Evolutionary conservation across 192 early-diverging fungal genomes (phyloP), one percentile per base, ranked within the genome.

Genomic region (Backusella circina): DNA sequence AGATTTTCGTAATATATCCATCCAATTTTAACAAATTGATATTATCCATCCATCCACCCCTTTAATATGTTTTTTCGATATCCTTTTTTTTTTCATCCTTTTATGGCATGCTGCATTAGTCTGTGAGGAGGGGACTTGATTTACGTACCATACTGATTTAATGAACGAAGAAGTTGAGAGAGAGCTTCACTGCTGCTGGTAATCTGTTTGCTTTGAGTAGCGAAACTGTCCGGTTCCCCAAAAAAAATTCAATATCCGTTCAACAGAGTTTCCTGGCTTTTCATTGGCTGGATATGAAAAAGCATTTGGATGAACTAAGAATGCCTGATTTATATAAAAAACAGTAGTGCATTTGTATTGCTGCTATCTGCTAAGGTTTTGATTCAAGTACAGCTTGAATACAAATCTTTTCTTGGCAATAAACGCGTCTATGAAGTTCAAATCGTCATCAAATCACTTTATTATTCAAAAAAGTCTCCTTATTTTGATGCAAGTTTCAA

Each of bases 91-190:
- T 38, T 33, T 32, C 12, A 9, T 36, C n/a, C 21, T 35, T n/a
- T 32, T 26, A 41, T 33, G 26, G 50, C 26, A 21, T 36, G 3
- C 41, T 72, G 21, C 41, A 50, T 50, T 18, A 31, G 15, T 71
- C 18, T 61, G 38, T 74, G 61, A 18, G 15, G 16, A 41, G 26
- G 32, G 38, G 28, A 3, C 31, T 31, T 21, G 32, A 18, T 15
- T 32, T 64, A 71, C 69, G 18, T 71, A 71, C 69, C 69, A 71
- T 71, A 50, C 37, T 71, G 69, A 50, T 61, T 61, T 71, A 71
- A n/a, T 71, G 69, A 71, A 44, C 69, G 41, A 71, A 41, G 69
- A 71, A 71, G 69, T 71, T 41, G 69, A 71, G 69, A 71, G 69
- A 71, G 39, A 74, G 73, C 35, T 26, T 38, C 13, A 61, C 54